phyloP scores from a whole-genome alignment of 1,284 basidiomycete genomes.

The Cerrena zonata region DNA sequence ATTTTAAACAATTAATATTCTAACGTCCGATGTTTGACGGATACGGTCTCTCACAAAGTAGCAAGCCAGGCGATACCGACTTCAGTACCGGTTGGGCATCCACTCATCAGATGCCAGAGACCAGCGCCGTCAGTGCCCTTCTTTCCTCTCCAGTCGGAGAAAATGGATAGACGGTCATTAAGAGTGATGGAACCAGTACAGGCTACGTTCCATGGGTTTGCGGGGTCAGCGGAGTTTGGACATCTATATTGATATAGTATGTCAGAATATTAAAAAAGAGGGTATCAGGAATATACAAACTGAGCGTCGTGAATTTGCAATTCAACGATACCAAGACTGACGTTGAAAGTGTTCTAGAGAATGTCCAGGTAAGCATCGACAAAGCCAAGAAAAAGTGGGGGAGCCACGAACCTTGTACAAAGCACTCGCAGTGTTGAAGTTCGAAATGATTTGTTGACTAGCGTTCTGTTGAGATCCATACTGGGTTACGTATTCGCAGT shows the following conservation, averaged over 20 bases:
- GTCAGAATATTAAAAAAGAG: slow-evolving; percentile 1
- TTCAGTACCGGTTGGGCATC: slow-evolving; percentile 78
- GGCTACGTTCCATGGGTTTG: slow-evolving; percentile 55
- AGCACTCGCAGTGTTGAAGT: slow-evolving; percentile 74
- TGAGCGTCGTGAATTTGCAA: slow-evolving; percentile 59
- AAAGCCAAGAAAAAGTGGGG: background rate
- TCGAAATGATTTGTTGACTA: slow-evolving; percentile 68
- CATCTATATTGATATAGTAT: slow-evolving; percentile 36
- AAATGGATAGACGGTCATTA: slow-evolving; percentile 70
- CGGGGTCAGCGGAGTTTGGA: slow-evolving; percentile 42
- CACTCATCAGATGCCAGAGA: slow-evolving; percentile 88
- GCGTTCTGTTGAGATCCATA: slow-evolving; percentile 64
- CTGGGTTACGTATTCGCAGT: slow-evolving; percentile 71
- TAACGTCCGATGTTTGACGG: slow-evolving; percentile 5
- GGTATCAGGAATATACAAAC: slow-evolving; percentile 25
- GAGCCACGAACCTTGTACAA: slow-evolving; percentile 59
- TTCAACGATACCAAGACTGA: slow-evolving; percentile 80
- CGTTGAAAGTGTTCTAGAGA: slow-evolving; percentile 68
- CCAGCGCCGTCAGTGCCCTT: slow-evolving; percentile 71
- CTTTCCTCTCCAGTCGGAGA: slow-evolving; percentile 78
- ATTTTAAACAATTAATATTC: background rate
- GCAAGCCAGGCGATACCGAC: slow-evolving; percentile 89
- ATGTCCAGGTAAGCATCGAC: background rate
- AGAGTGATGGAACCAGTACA: slow-evolving; percentile 48
- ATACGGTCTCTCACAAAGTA: slow-evolving; percentile 57